Conservation (phyloP, 768 basidiomycete species). For the Collybia sordida region DNA sequence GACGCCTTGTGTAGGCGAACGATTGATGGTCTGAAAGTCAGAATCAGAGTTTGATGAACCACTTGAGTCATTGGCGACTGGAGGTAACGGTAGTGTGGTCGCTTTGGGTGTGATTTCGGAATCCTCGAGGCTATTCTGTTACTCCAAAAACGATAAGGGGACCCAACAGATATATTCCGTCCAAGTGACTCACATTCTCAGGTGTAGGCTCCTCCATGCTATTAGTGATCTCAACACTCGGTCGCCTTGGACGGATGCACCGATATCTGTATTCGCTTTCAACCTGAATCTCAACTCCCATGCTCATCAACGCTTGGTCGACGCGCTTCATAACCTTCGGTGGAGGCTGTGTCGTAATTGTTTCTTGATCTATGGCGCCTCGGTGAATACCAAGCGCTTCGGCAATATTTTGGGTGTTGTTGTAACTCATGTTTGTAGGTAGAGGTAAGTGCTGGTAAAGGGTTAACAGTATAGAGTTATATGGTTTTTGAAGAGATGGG, state of each 20-base stretch:
- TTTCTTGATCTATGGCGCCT: conserved; percentile 86
- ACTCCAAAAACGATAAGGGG: background rate
- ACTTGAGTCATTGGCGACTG: conserved; percentile 33
- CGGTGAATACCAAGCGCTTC: conserved; percentile 50
- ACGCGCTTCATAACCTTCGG: conserved; percentile 77
- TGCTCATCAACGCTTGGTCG: conserved; percentile 61
- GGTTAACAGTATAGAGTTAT: background rate
- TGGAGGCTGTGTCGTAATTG: conserved; percentile 75
- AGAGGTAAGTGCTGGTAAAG: background rate
- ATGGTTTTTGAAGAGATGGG: too few species aligned
- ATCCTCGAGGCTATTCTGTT: background rate
- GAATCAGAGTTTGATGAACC: conserved; percentile 49
- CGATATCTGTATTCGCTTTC: conserved; percentile 84
- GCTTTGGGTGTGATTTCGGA: conserved; percentile 1
- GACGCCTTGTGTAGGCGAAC: background rate
- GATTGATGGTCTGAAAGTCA: conserved; percentile 36
- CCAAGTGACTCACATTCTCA: background rate
- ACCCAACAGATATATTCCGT: background rate
- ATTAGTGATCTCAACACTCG: background rate
- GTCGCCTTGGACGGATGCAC: conserved; percentile 66
- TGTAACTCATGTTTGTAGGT: background rate
- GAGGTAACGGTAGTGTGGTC: background rate
- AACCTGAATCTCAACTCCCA: conserved; percentile 80
- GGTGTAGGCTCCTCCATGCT: conserved; percentile 7
- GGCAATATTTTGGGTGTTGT: background rate